phyloP scores from a whole-genome alignment of 257 asterid species.

The Fraxinus pennsylvanica region DNA sequence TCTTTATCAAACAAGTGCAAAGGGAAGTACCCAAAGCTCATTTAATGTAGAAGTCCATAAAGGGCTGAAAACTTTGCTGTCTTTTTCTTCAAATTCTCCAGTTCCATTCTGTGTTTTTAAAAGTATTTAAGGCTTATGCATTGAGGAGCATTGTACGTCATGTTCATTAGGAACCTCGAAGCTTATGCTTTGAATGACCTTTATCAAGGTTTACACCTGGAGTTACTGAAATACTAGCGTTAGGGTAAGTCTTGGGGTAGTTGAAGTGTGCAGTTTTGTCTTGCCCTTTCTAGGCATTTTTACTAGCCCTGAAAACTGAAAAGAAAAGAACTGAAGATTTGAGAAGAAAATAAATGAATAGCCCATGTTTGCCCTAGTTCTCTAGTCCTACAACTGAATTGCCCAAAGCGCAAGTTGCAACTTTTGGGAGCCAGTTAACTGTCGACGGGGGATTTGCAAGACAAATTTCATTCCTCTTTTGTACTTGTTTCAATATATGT shows the following conservation, averaged over 20 bases:
- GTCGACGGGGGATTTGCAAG: not conserved
- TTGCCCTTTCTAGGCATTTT: not conserved
- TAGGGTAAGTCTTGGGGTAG: not conserved
- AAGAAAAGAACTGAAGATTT: not conserved
- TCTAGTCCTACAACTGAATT: not conserved
- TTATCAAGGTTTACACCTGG: not conserved
- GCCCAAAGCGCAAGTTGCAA: not conserved
- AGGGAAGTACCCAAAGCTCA: not conserved
- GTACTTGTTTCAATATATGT: not conserved
- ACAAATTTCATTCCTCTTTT: not conserved
- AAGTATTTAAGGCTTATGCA: not conserved
- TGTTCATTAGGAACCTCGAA: not conserved
- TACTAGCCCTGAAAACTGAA: not conserved
- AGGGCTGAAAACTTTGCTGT: not conserved
- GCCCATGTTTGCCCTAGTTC: not conserved
- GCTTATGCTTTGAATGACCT: not conserved
- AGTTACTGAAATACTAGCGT: not conserved
- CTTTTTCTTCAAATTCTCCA: not conserved
- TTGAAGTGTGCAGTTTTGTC: not conserved
- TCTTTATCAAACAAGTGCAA: no score
- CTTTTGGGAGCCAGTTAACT: not conserved
- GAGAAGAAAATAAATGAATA: not conserved
- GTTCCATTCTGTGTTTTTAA: not conserved
- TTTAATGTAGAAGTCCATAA: not conserved
- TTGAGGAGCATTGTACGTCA: not conserved